Base-by-base conservation (phyloP, 1,284 basidiomycete genomes). In the Tilletia walkeri region DNA sequence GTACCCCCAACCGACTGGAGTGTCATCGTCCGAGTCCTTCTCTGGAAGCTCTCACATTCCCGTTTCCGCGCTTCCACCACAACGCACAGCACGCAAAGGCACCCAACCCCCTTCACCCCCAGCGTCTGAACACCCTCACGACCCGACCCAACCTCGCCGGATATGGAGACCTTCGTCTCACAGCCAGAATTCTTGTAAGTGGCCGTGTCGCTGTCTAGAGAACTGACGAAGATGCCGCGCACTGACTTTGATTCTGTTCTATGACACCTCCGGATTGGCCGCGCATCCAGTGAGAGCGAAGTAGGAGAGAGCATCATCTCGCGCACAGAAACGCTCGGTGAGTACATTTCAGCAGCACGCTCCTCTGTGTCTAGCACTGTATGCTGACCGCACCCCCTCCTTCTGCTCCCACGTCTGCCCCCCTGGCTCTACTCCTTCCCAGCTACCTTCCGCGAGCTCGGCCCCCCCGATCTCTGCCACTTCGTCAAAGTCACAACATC, bases 381-480 rank as follows among this genome's bases (percentile, higher is more conserved):
- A 45, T 47, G n/a, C 67, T 14, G 61, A 36, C 20, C 24, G 9
- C 5, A 30, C 24, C 24, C 4, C 12, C 20, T 10, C 34, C 12
- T 30, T 20, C 34, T 30, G 54, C 24, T 56, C 24, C 54, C 34
- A 10, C 54, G 5, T 20, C 7, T 53, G n/a, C 10, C 6, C 54
- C 20, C 24, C 3, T 45, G 45, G 34, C 47, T 49, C 48, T 56
- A 41, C 16, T 36, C 12, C 39, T 49, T 16, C 24, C 0, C 69
- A 95, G 93, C 92, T 6, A 91, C 93, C 10, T 99, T 98, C 85
- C 89, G 95, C 54, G 95, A 99, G 86, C 90, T 99, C 24, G 95
- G 95, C 14, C 95, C 96, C 0, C 95, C 95, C 16, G 96, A 99
- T 84, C 86, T 99, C 48, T 95, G 93, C 79, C 94, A 99, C 86